Base-by-base conservation (phyloP, 23 red algal species). In the Rhodosorus marinus region DNA sequence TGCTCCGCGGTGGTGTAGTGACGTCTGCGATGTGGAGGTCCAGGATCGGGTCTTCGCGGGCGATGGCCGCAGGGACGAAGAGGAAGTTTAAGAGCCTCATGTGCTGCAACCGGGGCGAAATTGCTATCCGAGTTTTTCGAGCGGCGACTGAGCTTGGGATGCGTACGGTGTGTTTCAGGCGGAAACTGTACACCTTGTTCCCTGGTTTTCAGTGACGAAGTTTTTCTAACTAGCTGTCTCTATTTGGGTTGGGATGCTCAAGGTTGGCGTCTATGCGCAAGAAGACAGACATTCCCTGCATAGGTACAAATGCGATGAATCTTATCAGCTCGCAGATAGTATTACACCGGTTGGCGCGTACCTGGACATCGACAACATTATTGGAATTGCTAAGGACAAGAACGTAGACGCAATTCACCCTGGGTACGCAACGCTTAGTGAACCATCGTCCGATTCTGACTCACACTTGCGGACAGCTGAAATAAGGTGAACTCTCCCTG, bases 391-490 rank as follows among this genome's bases (percentile, higher is more conserved):
- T 17, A 42, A 51, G 26, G 23, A 29, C 22, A 8, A 25, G 0
- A 50, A 61, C 40, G 43, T 54, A 11, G 59, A 77, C 25, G 72
- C 62, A 5, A 60, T 77, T 8, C 59, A 65, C 45, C 72, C 72
- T 24, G 72, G 72, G 33, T 77, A 77, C 40, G 69, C 57, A 3
- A 51, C 64, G 31, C 69, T 75, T 21, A 35, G 48, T 24, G n/a
- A n/a, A n/a, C n/a, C n/a, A n/a, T n/a, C n/a, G n/a, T n/a, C n/a
- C n/a, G n/a, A n/a, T n/a, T n/a, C n/a, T n/a, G n/a, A n/a, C n/a
- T n/a, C n/a, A n/a, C n/a, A n/a, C n/a, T n/a, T n/a, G n/a, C n/a
- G n/a, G n/a, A n/a, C n/a, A n/a, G n/a, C n/a, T n/a, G n/a, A n/a
- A n/a, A n/a, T n/a, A n/a, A n/a, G n/a, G n/a, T n/a, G n/a, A n/a